These are phyloP conservation scores for Lactarius indigo DNA, from an alignment of 768 basidiomycete genomes.

Conservation along the genomic window DNA sequence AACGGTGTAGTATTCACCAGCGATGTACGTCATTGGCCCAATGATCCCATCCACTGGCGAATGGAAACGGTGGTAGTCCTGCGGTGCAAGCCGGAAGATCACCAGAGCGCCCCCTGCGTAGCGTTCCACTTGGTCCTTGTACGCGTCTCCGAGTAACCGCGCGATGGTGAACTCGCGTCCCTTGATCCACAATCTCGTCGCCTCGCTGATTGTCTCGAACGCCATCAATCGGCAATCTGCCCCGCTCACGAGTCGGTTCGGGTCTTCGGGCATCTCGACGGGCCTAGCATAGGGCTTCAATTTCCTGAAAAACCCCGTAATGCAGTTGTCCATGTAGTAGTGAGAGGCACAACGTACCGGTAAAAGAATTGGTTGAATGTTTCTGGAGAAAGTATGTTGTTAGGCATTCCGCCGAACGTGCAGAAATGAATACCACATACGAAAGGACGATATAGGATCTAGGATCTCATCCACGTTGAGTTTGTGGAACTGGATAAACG, in stretches of 20 bases:
- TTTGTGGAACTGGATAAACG: conserved; percentile 88
- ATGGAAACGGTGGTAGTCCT: conserved; percentile 96
- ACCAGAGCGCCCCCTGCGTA: conserved; percentile 80
- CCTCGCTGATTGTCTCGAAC: conserved; percentile 81
- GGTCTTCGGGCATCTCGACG: conserved; percentile 66
- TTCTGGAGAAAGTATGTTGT: conserved; percentile 40
- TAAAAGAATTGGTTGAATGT: conserved; percentile 95
- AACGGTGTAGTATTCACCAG: conserved; percentile 96
- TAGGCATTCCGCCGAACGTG: neutral
- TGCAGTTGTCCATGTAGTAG: neutral
- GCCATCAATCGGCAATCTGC: conserved; percentile 97
- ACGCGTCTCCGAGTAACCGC: conserved; percentile 74
- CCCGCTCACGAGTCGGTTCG: conserved; percentile 75
- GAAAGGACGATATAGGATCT: conserved; percentile 81
- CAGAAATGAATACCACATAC: conserved; percentile 39
- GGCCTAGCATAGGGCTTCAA: conserved; percentile 82
- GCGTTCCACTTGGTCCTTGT: conserved; percentile 62
- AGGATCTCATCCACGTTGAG: conserved; percentile 79
- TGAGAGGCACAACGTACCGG: conserved; percentile 38
- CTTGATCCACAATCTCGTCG: conserved; percentile 94
- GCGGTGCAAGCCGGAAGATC: conserved; percentile 90
- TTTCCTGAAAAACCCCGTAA: conserved; percentile 50
- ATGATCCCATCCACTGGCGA: conserved; percentile 81
- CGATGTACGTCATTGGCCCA: conserved; percentile 76
- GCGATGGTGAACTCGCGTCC: conserved; percentile 87